phyloP scores from a whole-genome alignment of 164 flowering plant species.

The Hamamelis virginiana region DNA sequence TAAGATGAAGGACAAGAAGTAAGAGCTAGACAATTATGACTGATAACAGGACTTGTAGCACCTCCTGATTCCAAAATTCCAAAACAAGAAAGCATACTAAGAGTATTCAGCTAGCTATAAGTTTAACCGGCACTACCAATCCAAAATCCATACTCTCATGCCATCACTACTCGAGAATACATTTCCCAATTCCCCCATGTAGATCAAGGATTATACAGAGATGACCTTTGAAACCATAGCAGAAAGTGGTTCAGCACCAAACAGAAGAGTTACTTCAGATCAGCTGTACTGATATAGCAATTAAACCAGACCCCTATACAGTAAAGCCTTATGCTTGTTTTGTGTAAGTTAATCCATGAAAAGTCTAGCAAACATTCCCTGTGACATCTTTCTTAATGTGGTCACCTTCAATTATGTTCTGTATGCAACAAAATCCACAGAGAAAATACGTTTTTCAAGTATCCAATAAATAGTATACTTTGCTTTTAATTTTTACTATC shows the following conservation, averaged over 20 bases:
- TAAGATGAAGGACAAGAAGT: too few species aligned
- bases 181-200: too few species aligned
- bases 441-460: background rate
- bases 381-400: background rate
- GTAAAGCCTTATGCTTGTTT: background rate
- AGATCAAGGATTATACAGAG: background rate
- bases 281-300: background rate
- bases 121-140: too few species aligned
- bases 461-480: background rate
- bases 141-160: too few species aligned
- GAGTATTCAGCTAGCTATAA: too few species aligned
- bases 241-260: background rate
- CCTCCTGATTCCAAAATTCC: too few species aligned
- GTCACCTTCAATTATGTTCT: background rate
- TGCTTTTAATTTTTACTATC: background rate
- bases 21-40: too few species aligned
- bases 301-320: too few species aligned
- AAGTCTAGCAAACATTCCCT: background rate
- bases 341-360: background rate
- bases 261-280: background rate
- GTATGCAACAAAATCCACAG: too few species aligned
- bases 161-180: too few species aligned
- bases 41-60: too few species aligned
- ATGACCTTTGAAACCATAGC: background rate
- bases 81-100: too few species aligned